Percentiles rank a stretch among this genome's conserved stretches.
These are phyloP conservation scores for Ophiocordyceps camponoti-leonardi DNA, from an alignment of 2,329 filamentous ascomycete species.

Conservation along the genomic window DNA sequence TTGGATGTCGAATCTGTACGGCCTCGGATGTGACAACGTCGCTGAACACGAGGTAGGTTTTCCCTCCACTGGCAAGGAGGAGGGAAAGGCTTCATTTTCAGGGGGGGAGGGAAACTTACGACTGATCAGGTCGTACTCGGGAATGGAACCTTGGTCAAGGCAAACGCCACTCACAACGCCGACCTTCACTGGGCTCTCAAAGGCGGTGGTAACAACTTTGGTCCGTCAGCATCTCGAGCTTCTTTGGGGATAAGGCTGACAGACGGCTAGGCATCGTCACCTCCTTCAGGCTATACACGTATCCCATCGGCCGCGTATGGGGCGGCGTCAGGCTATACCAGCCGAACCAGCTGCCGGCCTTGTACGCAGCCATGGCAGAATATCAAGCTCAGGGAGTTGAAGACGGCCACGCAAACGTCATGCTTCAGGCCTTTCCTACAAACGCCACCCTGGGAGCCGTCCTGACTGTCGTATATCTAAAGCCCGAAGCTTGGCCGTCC, in stretches of 20 bases:
- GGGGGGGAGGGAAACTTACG: too few relatives aligned
- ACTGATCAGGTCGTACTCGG: not conserved
- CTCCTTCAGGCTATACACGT: not conserved
- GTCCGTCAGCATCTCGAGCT: not conserved
- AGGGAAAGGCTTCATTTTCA: too few relatives aligned
- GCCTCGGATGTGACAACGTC: constrained; percentile 22
- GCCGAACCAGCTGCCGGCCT: not conserved
- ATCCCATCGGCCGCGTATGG: not conserved
- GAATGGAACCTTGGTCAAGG: not conserved
- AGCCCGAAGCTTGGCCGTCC: not conserved
- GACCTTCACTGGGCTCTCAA: not conserved
- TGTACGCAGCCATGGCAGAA: not conserved
- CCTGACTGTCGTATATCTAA: not conserved
- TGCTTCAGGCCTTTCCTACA: not conserved
- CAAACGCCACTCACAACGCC: not conserved
- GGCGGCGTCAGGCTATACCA: not conserved
- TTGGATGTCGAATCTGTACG: constrained; percentile 6
- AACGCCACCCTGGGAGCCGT: not conserved
- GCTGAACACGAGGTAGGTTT: constrained; percentile 20
- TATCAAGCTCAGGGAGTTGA: not conserved
- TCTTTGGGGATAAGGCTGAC: not conserved
- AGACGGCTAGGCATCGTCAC: not conserved
- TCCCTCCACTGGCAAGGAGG: too few relatives aligned
- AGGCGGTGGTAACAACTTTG: not conserved
- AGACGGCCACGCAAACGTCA: not conserved